These are phyloP conservation scores for Fibroporia radiculosa DNA, from an alignment of 768 basidiomycete species.

Conservation along the genomic window DNA sequence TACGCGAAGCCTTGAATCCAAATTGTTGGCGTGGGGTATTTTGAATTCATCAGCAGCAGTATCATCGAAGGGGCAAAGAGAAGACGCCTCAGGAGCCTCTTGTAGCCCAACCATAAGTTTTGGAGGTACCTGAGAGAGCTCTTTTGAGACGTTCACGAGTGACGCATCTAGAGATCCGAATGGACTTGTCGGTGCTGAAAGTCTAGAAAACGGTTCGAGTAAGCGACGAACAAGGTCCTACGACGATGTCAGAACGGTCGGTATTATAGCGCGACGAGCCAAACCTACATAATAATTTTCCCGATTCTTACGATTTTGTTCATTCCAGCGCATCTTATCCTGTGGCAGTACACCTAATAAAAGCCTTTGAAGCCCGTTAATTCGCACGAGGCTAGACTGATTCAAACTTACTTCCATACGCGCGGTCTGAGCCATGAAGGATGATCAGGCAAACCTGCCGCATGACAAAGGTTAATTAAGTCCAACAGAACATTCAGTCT, in stretches of 20 bases:
- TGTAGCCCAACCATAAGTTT: constrained; percentile 42
- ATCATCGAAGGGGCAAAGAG: constrained; percentile 43
- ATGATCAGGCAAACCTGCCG: constrained; percentile 63
- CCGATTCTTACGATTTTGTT: constrained; percentile 50
- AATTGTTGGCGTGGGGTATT: constrained; percentile 40
- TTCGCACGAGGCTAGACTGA: background rate
- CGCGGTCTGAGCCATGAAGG: constrained; percentile 71
- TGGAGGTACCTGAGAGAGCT: constrained; percentile 47
- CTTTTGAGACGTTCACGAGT: constrained; percentile 43
- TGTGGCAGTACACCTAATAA: constrained; percentile 56
- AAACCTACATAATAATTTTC: constrained; percentile 64
- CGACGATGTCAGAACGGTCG: constrained; percentile 8
- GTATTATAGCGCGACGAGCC: background rate
- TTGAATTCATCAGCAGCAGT: constrained; percentile 37
- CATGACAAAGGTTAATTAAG: background rate
- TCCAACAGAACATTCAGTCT: constrained; percentile 3
- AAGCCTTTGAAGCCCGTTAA: constrained; percentile 30
- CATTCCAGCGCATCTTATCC: constrained; percentile 51
- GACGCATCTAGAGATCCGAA: constrained; percentile 37
- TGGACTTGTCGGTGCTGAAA: constrained; percentile 35
- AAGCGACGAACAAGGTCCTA: constrained; percentile 67
- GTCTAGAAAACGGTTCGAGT: constrained; percentile 41
- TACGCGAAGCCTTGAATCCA: constrained; percentile 45
- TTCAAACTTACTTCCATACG: constrained; percentile 60
- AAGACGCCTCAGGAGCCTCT: constrained; percentile 39